Base-by-base conservation (phyloP, 2,329 filamentous ascomycete genomes). In the Tolypocladium sp. region DNA sequence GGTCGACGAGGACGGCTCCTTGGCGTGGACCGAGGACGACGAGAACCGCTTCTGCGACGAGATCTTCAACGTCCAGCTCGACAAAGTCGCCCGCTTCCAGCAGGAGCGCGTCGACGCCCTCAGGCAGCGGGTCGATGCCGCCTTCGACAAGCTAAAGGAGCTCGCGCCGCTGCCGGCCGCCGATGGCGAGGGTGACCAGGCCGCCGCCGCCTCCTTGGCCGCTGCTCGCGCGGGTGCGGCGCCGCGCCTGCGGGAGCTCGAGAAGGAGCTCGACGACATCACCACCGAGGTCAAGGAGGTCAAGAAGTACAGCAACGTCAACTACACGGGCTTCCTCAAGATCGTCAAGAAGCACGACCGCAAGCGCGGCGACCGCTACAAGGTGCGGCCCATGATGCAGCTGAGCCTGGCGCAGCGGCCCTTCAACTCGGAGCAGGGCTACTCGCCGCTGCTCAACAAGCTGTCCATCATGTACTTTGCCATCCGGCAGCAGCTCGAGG, bases 261-360 rank as follows among this genome's bases (percentile, higher is more conserved):
- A 94, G 69, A 74, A 79, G 55, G 91, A 97, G 77, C 83, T 97
- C 59, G 93, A 97, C 73, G 76, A 77, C 58, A 94, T 97, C 74
- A 94, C 90, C 40, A 90, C 91, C 71, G 91, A 97, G 74, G 87
- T 95, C 69, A 93, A 89, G 72, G 90, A 96, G 78, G 82, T 99
- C 66, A 94, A 96, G 76, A 94, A 91, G 73, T 99, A 94, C 77
- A 94, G 91, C 74, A 90, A 88, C 64, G 88, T 97, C 77, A 99
- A 99, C 77, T 99, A 97, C 75, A 96, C 94, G 7, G 94, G 92
- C 55, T 96, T 97, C 75, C 83, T 97, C 70, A 99, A 99, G 81
- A 96, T 96, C 55, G 92, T 92, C 59, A 99, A 99, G 85, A 99
- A 99, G 78, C 94, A 99, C 76, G 94, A 99, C 75, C 90, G 94